These are phyloP conservation scores for Clitopilus passeckerianus DNA, from an alignment of 768 basidiomycete species.

Conservation along the genomic window DNA sequence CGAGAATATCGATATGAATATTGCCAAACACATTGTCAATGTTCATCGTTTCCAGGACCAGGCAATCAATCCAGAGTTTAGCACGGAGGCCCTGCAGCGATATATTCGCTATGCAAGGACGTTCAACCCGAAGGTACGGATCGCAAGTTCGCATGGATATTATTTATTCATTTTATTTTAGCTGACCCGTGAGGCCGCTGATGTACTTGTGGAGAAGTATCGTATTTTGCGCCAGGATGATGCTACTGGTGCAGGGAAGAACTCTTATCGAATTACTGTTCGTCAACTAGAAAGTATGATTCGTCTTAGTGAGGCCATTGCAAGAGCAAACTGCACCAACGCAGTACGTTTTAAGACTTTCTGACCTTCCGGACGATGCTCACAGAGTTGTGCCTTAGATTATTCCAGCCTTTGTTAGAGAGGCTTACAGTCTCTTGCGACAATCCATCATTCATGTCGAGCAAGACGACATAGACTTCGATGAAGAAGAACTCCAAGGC, in stretches of 20 bases:
- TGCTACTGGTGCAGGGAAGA: slow-evolving; percentile 78
- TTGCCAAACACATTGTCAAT: slow-evolving; percentile 96
- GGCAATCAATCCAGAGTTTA: slow-evolving; percentile 95
- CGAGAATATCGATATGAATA: slow-evolving; percentile 85
- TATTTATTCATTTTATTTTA: slow-evolving; percentile 23
- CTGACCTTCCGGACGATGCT: neutral
- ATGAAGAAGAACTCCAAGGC: slow-evolving; percentile 77
- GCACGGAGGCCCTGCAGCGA: slow-evolving; percentile 91
- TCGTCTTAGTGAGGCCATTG: slow-evolving; percentile 94
- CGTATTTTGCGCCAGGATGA: slow-evolving; percentile 90
- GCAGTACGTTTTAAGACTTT: slow-evolving; percentile 50
- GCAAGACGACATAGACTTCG: slow-evolving; percentile 97
- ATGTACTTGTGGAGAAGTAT: slow-evolving; percentile 94
- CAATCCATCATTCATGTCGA: slow-evolving; percentile 99
- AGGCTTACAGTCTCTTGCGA: slow-evolving; percentile 88
- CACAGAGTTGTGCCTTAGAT: slow-evolving; percentile 48
- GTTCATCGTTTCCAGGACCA: slow-evolving; percentile 94
- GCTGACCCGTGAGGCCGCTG: slow-evolving; percentile 91
- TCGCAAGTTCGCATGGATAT: slow-evolving; percentile 1
- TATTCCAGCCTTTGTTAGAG: slow-evolving; percentile 88
- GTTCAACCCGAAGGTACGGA: slow-evolving; percentile 88
- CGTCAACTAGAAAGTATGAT: slow-evolving; percentile 99
- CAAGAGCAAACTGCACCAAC: slow-evolving; percentile 92
- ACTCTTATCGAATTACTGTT: slow-evolving; percentile 96
- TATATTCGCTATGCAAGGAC: slow-evolving; percentile 98